These are phyloP conservation scores for Ilyonectria destructans DNA, from an alignment of 2,329 filamentous ascomycete species.

Conservation along the genomic window DNA sequence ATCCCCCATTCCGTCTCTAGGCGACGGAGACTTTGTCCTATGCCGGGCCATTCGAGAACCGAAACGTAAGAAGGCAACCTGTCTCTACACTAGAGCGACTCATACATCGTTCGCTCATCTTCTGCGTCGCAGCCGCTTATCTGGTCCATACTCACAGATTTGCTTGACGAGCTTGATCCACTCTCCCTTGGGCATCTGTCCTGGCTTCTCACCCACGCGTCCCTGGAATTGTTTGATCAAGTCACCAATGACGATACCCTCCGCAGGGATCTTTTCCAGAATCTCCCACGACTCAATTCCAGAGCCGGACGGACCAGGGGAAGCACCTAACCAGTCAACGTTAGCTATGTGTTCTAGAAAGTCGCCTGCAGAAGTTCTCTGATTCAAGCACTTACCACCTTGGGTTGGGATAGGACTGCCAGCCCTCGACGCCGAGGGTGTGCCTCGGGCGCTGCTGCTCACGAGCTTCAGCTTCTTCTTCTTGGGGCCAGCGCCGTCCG, in stretches of 20 bases:
- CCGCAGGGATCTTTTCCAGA: constrained; percentile 67
- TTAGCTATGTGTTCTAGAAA: constrained; percentile 30
- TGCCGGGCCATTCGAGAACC: constrained; percentile 5
- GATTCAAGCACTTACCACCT: constrained; percentile 54
- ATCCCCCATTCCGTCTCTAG: not conserved
- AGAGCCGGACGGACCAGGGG: constrained; percentile 53
- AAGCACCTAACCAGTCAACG: constrained; percentile 43
- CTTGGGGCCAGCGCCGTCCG: constrained; percentile 66
- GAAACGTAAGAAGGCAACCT: constrained; percentile 26
- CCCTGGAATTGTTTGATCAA: constrained; percentile 70
- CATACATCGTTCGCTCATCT: constrained; percentile 44
- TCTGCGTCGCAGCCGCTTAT: constrained; percentile 68
- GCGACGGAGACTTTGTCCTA: not conserved
- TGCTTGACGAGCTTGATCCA: constrained; percentile 75
- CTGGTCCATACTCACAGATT: constrained; percentile 67
- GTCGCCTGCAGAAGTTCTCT: not conserved
- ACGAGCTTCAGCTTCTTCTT: constrained; percentile 72
- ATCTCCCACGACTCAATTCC: constrained; percentile 69
- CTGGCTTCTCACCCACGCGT: constrained; percentile 68
- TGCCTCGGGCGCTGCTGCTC: constrained; percentile 63
- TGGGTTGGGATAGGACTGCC: constrained; percentile 70
- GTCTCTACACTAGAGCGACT: constrained; percentile 21
- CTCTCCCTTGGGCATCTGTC: constrained; percentile 67
- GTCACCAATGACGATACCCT: constrained; percentile 70
- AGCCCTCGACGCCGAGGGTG: constrained; percentile 73